These are phyloP conservation scores for Alternaria novae-zelandiae DNA, from an alignment of 2,329 filamentous ascomycete genomes.

Conservation along the genomic window DNA sequence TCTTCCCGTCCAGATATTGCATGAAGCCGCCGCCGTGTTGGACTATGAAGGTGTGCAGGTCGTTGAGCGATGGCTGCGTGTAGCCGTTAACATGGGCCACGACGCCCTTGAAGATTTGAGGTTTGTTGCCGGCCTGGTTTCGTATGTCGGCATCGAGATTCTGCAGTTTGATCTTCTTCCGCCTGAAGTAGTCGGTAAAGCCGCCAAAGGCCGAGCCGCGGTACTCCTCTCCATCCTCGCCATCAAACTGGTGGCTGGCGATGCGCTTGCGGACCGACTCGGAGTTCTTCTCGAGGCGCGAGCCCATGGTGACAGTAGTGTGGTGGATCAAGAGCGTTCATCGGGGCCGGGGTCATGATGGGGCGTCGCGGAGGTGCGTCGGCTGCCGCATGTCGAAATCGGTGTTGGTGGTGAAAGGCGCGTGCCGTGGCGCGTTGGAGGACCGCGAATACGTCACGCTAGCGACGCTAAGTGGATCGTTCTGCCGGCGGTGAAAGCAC, in stretches of 20 bases:
- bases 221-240: constrained; percentile 91
- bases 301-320: constrained; percentile 59
- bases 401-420: constrained; percentile 5
- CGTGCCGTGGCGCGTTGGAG: constrained; percentile 18
- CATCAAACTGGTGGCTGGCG: constrained; percentile 73
- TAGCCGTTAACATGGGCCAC: constrained; percentile 95
- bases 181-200: constrained; percentile 88
- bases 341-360: constrained; percentile 35
- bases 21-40: constrained; percentile 93
- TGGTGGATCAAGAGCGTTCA: constrained; percentile 26
- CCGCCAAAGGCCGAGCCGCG: constrained; percentile 84
- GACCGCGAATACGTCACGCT: constrained; percentile 17
- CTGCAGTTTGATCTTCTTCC: constrained; percentile 97
- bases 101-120: constrained; percentile 86
- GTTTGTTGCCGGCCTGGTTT: constrained; percentile 70
- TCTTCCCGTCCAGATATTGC: constrained; percentile 95
- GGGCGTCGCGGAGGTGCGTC: not conserved
- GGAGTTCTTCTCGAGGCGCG: constrained; percentile 66
- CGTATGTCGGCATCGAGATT: constrained; percentile 88
- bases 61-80: constrained; percentile 88
- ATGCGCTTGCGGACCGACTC: constrained; percentile 67
- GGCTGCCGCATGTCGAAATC: constrained; percentile 5
- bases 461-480: constrained; percentile 17
- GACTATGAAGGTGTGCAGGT: constrained; percentile 87
- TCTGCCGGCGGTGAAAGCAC: constrained; percentile 34